phyloP scores from a whole-genome alignment of 2,329 filamentous ascomycete species.

The Mycocentrospora acerina region DNA sequence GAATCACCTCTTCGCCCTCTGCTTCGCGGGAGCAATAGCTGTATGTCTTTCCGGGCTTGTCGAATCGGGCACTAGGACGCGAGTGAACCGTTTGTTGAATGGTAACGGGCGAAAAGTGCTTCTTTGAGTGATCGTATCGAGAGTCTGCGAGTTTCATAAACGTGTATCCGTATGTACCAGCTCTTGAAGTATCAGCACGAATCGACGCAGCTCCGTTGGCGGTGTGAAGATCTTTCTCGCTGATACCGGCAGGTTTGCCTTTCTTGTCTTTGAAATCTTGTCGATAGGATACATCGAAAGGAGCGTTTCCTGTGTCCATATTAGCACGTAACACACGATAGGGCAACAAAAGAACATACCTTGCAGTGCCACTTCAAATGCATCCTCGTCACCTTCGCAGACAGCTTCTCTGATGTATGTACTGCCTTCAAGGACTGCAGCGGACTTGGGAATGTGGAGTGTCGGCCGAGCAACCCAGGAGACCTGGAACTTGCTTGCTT shows the following conservation, averaged over 20 bases:
- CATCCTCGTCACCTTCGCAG: slow-evolving; percentile 92
- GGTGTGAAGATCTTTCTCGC: slow-evolving; percentile 72
- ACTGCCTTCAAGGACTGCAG: slow-evolving; percentile 55
- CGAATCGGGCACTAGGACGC: slow-evolving; percentile 78
- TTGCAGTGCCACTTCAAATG: slow-evolving; percentile 76
- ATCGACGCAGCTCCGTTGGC: slow-evolving; percentile 75
- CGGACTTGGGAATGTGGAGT: slow-evolving; percentile 65
- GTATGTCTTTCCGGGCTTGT: slow-evolving; percentile 86
- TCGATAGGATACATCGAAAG: slow-evolving; percentile 81
- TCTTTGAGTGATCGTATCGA: slow-evolving; percentile 75
- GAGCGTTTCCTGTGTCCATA: slow-evolving; percentile 63
- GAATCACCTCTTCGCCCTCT: slow-evolving; percentile 80
- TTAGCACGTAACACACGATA: slow-evolving; percentile 11
- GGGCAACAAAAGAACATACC: slow-evolving; percentile 54
- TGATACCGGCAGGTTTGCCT: slow-evolving; percentile 58
- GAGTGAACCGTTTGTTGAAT: slow-evolving; percentile 83
- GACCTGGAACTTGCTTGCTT: slow-evolving; percentile 74
- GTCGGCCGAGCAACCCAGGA: slow-evolving; percentile 82
- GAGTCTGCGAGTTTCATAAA: slow-evolving; percentile 82
- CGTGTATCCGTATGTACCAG: slow-evolving; percentile 82
- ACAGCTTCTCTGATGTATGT: slow-evolving; percentile 75
- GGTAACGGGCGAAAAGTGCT: slow-evolving; percentile 64
- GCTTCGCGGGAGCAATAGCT: slow-evolving; percentile 90
- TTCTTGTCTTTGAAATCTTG: slow-evolving; percentile 70
- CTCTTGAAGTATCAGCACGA: slow-evolving; percentile 79